Evolutionary conservation across 192 early-diverging fungal genomes (phyloP).

Genomic region (Coemansia sp.): DNA sequence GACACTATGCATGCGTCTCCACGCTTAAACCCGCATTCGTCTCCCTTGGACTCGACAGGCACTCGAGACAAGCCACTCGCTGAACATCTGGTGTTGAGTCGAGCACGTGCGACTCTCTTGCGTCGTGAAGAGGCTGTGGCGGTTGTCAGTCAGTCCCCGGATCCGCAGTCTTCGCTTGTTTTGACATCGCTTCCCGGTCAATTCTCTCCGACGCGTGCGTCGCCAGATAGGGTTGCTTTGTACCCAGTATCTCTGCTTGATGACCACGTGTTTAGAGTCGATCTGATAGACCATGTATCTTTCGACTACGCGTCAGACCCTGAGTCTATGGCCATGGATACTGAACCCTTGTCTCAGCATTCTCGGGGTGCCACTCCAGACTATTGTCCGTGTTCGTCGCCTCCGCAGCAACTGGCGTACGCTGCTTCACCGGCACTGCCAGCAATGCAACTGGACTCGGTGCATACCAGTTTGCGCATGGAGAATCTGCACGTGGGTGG

Average conservation of each 20-base stretch:
- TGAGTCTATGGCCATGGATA: background rate
- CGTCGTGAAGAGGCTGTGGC: conserved; percentile 12
- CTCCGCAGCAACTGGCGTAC: background rate
- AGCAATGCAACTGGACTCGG: background rate
- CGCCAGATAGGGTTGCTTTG: background rate
- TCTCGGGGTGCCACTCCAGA: background rate
- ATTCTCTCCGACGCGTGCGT: background rate
- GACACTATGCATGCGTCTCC: background rate
- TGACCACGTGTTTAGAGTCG: background rate
- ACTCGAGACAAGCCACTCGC: background rate
- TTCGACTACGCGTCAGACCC: background rate
- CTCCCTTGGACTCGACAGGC: background rate
- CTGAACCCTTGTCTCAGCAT: conserved; percentile 2
- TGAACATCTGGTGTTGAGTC: background rate
- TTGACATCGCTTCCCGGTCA: background rate
- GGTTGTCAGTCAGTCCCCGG: background rate
- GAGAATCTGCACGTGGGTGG: background rate
- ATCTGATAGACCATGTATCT: conserved; percentile 9
- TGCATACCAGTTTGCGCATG: background rate
- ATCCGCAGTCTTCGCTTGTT: background rate
- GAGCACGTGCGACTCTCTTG: background rate
- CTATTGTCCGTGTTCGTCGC: background rate
- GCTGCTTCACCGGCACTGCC: background rate
- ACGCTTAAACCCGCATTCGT: background rate
- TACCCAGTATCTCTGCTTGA: background rate